phyloP scores from a whole-genome alignment of 768 basidiomycete species.

The Peribolospora kevripleyi region DNA sequence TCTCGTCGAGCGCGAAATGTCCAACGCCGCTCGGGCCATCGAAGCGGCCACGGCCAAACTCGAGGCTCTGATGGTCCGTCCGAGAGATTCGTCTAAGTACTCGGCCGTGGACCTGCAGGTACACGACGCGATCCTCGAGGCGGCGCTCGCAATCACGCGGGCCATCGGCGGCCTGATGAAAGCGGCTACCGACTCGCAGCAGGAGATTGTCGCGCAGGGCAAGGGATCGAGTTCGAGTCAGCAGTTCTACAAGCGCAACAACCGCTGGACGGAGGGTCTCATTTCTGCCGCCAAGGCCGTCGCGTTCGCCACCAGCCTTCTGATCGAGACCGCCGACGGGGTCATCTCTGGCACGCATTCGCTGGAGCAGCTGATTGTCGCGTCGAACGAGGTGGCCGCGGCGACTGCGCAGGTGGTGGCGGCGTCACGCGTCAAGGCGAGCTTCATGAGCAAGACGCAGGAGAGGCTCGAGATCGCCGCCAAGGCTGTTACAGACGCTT shows the following conservation, averaged over 20 bases:
- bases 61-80: constrained; percentile 73
- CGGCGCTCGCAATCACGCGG: constrained; percentile 82
- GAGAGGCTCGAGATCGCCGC: constrained; percentile 86
- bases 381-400: constrained; percentile 95
- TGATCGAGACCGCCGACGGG: constrained; percentile 95
- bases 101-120: constrained; percentile 83
- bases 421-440: constrained; percentile 91
- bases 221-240: constrained; percentile 73
- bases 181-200: constrained; percentile 90
- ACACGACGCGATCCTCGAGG: constrained; percentile 84
- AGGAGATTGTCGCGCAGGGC: constrained; percentile 91
- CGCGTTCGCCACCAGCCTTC: constrained; percentile 77
- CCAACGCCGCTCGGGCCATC: constrained; percentile 72
- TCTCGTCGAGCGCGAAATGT: constrained; percentile 90
- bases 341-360: constrained; percentile 91
- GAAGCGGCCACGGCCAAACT: constrained; percentile 74
- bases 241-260: constrained; percentile 99
- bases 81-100: constrained; percentile 63
- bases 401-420: constrained; percentile 96
- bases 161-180: constrained; percentile 85
- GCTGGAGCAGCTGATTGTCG: constrained; percentile 92
- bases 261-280: constrained; percentile 97
- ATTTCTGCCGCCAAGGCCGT: constrained; percentile 95
- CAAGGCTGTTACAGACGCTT: constrained; percentile 91
- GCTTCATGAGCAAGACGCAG: constrained; percentile 95